These are phyloP conservation scores for Tausonia pullulans DNA, from an alignment of 1,284 basidiomycete species.

Conservation along the genomic window DNA sequence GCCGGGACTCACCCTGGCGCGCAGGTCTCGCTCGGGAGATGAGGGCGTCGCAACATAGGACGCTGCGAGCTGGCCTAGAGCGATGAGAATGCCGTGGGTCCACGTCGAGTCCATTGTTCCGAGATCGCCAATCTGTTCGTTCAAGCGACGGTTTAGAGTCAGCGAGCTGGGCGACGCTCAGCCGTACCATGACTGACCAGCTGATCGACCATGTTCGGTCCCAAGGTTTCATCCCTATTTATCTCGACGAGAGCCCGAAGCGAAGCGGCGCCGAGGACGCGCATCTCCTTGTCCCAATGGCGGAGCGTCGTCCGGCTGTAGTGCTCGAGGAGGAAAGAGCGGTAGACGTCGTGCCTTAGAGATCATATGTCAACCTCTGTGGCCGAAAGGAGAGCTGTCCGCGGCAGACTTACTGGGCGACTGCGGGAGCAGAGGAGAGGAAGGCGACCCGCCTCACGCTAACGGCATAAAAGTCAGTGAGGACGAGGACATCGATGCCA, in stretches of 20 bases:
- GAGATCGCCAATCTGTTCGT: slow-evolving; percentile 46
- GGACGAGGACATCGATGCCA: slow-evolving; percentile 82
- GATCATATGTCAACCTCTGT: too few relatives aligned
- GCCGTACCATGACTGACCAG: slow-evolving; percentile 39
- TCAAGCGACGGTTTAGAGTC: not conserved
- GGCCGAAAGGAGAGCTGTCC: too few relatives aligned
- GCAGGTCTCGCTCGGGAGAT: slow-evolving; percentile 1
- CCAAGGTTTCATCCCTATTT: slow-evolving; percentile 44
- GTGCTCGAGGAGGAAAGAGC: slow-evolving; percentile 57
- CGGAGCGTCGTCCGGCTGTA: slow-evolving; percentile 60
- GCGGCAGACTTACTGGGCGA: slow-evolving; percentile 55
- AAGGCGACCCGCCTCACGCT: slow-evolving; percentile 77
- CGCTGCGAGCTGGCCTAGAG: slow-evolving; percentile 56
- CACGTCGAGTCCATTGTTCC: slow-evolving; percentile 56
- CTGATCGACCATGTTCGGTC: slow-evolving; percentile 42
- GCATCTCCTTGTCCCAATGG: slow-evolving; percentile 83
- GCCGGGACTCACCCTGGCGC: slow-evolving; percentile 32
- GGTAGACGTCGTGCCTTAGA: slow-evolving; percentile 50
- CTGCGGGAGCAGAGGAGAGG: slow-evolving; percentile 65
- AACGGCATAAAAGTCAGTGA: slow-evolving; percentile 91
- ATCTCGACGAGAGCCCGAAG: slow-evolving; percentile 55
- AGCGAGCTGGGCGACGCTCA: not conserved
- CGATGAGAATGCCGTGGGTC: slow-evolving; percentile 70
- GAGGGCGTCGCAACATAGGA: slow-evolving; percentile 19
- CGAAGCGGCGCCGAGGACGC: slow-evolving; percentile 66